Evolutionary conservation across 2,329 filamentous ascomycete genomes (phyloP), one percentile per base, ranked within the genome.

Genomic region (Rachicladosporium sp.): DNA sequence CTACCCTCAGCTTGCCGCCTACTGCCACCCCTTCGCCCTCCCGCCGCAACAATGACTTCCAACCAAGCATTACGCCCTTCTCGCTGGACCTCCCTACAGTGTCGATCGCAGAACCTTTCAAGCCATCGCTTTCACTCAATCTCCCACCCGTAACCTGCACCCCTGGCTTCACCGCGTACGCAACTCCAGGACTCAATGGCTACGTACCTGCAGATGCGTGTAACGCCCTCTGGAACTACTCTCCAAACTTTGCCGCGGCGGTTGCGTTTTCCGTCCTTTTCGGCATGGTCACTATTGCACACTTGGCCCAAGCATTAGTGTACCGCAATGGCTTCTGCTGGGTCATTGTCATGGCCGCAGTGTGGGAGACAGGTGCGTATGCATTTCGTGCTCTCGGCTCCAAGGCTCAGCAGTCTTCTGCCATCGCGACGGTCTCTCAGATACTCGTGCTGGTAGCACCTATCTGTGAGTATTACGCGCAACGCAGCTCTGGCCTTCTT

Each of bases 371-470:
- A n/a, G 47, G 51, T 2, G 57, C 58, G 5, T 70, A 63, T 45
- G 44, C 61, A 3, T 46, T 64, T 15, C 64, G 66, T 29, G 49
- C 61, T 0, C 47, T 65, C 1, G 60, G 59, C 10, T 59, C 66
- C 1, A 57, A 57, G 15, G 42, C 69, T 31, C 66, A 67, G 41
- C 57, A 64, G 40, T 55, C 44, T 9, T 37, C 44, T 0, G 42
- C 43, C 0, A 55, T 56, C 31, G 54, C 58, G 1, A 60, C 56
- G 8, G 40, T 50, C 1, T 60, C 59, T 8, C 60, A 60, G 3
- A 49, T 71, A 4, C 50, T 72, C 4, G 61, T 71, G 30, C 52
- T 71, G 2, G 54, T 69, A 4, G 62, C 64, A 1, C 60, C 60
- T 6, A 34, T 34, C 12, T 19, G 15, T 19, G 5, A 19, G 15